Conservation (phyloP, 306 rosid species). For the Prunus mongolica region DNA sequence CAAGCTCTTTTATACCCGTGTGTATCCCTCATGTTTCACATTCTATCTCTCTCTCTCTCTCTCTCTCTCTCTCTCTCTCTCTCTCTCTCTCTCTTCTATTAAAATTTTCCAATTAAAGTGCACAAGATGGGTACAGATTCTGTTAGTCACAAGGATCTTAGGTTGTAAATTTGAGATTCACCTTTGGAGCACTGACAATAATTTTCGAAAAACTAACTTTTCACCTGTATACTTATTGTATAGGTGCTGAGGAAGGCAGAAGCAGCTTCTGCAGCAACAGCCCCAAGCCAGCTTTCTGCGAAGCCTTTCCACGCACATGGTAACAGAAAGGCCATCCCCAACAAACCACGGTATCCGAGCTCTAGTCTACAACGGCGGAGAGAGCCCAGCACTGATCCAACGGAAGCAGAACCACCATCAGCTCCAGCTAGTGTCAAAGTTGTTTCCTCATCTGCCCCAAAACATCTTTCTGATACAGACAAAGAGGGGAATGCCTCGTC, state of each 20-base stretch:
- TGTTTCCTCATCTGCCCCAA: not conserved
- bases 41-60: too few species aligned
- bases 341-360: not conserved
- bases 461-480: not conserved
- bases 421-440: not conserved
- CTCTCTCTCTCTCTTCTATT: too few species aligned
- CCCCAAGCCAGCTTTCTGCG: conserved; percentile 10
- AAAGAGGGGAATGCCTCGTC: too few species aligned
- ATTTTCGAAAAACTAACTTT: too few species aligned
- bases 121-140: too few species aligned
- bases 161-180: too few species aligned
- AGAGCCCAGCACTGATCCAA: not conserved
- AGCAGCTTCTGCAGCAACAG: conserved; percentile 5
- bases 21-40: not conserved
- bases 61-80: too few species aligned
- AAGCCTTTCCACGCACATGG: not conserved
- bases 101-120: too few species aligned
- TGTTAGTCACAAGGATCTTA: not conserved
- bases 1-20: not conserved
- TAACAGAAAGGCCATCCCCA: not conserved
- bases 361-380: conserved; percentile 17
- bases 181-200: too few species aligned
- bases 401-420: not conserved
- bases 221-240: not conserved
- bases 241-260: conserved; percentile 16